Evolutionary conservation across 2,329 filamentous ascomycete genomes (phyloP).

Genomic region (Orbilia blumenaviensis): DNA sequence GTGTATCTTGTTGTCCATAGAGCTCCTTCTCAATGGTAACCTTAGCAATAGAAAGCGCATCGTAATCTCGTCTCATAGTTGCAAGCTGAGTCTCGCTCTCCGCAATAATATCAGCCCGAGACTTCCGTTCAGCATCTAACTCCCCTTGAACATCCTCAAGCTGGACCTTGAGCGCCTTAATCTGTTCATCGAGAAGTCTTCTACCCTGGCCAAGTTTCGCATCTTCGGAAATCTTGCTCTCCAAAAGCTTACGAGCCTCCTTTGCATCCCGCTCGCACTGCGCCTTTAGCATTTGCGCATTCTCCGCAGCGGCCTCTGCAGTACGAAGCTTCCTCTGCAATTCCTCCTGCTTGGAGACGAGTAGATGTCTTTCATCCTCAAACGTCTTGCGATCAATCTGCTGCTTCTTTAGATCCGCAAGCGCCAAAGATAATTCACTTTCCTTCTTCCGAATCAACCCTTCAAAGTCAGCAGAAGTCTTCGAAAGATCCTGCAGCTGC

Average conservation of each 20-base stretch:
- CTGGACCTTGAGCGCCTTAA: conserved; percentile 84
- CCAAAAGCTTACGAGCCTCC: conserved; percentile 84
- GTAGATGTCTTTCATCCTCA: conserved; percentile 77
- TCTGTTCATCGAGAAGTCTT: conserved; percentile 84
- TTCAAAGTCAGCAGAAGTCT: conserved; percentile 93
- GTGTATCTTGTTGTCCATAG: conserved; percentile 91
- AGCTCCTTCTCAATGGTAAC: conserved; percentile 98
- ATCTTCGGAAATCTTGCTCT: conserved; percentile 89
- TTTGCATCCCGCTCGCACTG: conserved; percentile 88
- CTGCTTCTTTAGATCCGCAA: conserved; percentile 82
- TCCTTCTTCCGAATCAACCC: conserved; percentile 93
- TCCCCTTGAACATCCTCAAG: conserved; percentile 87
- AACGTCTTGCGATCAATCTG: conserved; percentile 81
- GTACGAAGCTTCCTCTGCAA: conserved; percentile 79
- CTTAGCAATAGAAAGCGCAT: conserved; percentile 88
- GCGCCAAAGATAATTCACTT: conserved; percentile 85
- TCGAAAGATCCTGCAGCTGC: conserved; percentile 84
- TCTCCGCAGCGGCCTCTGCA: conserved; percentile 85
- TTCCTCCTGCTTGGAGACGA: conserved; percentile 80
- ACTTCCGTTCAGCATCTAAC: conserved; percentile 88
- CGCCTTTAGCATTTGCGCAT: conserved; percentile 81
- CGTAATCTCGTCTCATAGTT: conserved; percentile 82
- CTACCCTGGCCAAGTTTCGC: conserved; percentile 82
- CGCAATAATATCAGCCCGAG: conserved; percentile 89
- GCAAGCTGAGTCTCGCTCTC: conserved; percentile 88